Conservation (phyloP, 495 filamentous ascomycete genomes). For the Aspergillus funiculosus region DNA sequence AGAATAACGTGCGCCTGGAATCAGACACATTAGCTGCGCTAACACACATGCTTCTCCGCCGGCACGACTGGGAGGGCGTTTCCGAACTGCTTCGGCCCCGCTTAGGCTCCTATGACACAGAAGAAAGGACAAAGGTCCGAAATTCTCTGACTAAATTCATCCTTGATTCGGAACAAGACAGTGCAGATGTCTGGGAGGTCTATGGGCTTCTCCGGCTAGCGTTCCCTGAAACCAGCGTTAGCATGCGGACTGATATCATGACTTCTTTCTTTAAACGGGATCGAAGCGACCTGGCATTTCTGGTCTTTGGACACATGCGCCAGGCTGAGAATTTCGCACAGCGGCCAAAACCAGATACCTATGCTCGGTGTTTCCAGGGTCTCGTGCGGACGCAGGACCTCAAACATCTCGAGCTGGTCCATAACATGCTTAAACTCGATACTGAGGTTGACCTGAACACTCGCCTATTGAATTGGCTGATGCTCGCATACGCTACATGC, state of each 20-base stretch:
- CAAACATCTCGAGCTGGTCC: constrained; percentile 63
- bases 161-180: constrained; percentile 53
- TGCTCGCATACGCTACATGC: constrained; percentile 73
- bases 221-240: constrained; percentile 66
- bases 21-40: constrained; percentile 67
- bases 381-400: constrained; percentile 58
- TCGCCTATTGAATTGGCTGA: constrained; percentile 68
- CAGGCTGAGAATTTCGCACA: constrained; percentile 49
- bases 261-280: constrained; percentile 69
- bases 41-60: constrained; percentile 60
- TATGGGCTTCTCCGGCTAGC: constrained; percentile 71
- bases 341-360: constrained; percentile 65
- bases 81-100: constrained; percentile 68
- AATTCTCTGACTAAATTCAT: constrained; percentile 60
- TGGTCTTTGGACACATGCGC: constrained; percentile 88
- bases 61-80: constrained; percentile 66
- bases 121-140: constrained; percentile 59
- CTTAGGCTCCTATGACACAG: constrained; percentile 55
- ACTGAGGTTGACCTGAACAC: constrained; percentile 70
- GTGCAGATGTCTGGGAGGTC: constrained; percentile 66
- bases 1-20: constrained; percentile 61
- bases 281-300: constrained; percentile 72
- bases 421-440: constrained; percentile 93
- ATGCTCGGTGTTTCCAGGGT: constrained; percentile 70
- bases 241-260: constrained; percentile 68